Evolutionary conservation across 441 rosid species (phyloP).

Genomic region (Populus hybrid): DNA sequence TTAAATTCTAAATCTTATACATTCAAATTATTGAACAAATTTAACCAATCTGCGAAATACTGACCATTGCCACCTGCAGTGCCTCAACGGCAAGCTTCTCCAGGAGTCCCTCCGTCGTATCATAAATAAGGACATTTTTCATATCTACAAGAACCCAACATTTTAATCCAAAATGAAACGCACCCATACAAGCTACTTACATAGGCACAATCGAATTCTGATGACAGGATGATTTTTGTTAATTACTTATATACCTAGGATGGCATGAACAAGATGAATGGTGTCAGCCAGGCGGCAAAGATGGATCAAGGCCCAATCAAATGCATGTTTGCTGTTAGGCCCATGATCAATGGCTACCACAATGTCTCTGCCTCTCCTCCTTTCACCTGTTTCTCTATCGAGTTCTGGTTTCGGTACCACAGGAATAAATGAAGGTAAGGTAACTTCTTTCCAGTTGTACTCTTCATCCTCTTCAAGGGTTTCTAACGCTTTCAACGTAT

Average conservation of each 20-base stretch:
- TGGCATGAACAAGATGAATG: constrained; percentile 77
- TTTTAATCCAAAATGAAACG: background rate
- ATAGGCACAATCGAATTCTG: background rate
- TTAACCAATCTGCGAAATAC: constrained; percentile 1
- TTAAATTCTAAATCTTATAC: too few relatives aligned
- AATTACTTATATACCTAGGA: constrained; percentile 44
- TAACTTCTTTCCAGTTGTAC: constrained; percentile 61
- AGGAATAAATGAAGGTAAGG: constrained; percentile 50
- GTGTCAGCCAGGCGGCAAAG: constrained; percentile 71
- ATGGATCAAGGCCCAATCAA: constrained; percentile 24
- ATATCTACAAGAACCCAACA: constrained; percentile 37
- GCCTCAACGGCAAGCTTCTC: constrained; percentile 83
- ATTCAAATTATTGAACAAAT: background rate
- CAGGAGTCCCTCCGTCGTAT: constrained; percentile 55
- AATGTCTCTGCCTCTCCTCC: constrained; percentile 74
- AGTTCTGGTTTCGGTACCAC: constrained; percentile 51
- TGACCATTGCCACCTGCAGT: constrained; percentile 67
- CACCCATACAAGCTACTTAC: background rate
- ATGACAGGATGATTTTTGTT: background rate
- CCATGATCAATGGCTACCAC: constrained; percentile 34
- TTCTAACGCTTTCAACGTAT: constrained; percentile 35
- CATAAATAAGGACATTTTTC: constrained; percentile 54
- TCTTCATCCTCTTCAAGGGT: constrained; percentile 45
- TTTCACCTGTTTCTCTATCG: constrained; percentile 68
- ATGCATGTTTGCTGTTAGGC: constrained; percentile 43